Conservation (phyloP, 192 early-diverging fungal genomes). For the Radiomyces spectabilis region DNA sequence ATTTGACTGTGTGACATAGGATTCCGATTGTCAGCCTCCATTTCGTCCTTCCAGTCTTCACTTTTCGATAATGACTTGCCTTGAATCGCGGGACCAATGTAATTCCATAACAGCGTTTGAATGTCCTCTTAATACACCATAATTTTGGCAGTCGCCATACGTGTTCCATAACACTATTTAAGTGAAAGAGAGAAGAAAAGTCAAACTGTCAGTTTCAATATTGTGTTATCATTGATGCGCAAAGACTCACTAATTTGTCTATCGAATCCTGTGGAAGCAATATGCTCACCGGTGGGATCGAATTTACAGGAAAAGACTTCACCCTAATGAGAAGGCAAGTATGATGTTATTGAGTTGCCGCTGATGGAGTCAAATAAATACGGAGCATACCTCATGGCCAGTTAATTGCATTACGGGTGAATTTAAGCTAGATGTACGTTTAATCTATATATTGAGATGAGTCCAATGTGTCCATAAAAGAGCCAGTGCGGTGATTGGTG, state of each 20-base stretch:
- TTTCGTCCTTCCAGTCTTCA: too few species aligned
- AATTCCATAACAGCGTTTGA: slow-evolving; percentile 77
- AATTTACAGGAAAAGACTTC: slow-evolving; percentile 84
- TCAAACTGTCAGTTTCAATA: background rate
- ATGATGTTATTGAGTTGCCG: too few species aligned
- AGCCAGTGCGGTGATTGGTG: background rate
- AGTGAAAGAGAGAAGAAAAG: background rate
- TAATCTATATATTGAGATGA: slow-evolving; percentile 8
- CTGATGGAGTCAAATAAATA: too few species aligned
- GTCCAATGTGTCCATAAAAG: background rate
- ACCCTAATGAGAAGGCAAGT: slow-evolving; percentile 46
- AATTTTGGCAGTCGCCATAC: slow-evolving; percentile 87
- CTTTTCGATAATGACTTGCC: too few species aligned
- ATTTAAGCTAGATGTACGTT: slow-evolving; percentile 68
- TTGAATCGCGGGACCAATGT: slow-evolving; percentile 83
- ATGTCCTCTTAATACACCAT: slow-evolving; percentile 82
- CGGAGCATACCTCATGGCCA: slow-evolving; percentile 64
- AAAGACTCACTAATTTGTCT: slow-evolving; percentile 64
- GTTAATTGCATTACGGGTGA: slow-evolving; percentile 83
- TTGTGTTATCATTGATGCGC: background rate
- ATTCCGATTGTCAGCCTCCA: background rate
- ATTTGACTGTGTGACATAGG: slow-evolving; percentile 44
- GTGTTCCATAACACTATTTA: slow-evolving; percentile 85
- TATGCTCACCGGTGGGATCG: slow-evolving; percentile 70
- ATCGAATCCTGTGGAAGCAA: slow-evolving; percentile 82